Evolutionary conservation across 23 red algal genomes (phyloP), one percentile per base, ranked within the genome.

Genomic region (Gracilaria gracilis): DNA sequence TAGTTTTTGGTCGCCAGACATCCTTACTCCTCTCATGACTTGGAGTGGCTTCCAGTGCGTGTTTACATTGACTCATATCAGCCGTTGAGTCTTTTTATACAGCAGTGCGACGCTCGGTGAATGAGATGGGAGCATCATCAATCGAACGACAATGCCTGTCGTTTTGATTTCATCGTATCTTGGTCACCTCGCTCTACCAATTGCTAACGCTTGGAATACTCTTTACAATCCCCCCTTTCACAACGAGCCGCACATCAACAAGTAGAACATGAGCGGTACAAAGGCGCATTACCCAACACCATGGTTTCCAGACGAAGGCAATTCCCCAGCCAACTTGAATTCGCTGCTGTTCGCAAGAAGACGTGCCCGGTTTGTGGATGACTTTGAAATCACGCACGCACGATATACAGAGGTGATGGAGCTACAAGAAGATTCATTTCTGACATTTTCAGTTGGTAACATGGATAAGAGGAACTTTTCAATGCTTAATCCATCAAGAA

Each of bases 391-490:
- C 35, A 73, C 67, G 8, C 67, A 73, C 35, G 67, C 67, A 20
- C 67, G 67, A 24, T 73, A 73, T 44, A 73, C 67, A 24, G 67
- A 73, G 28, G 67, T 44, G 28, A 73, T 73, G 67, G 67, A 73
- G 28, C 38, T 73, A 44, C 67, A 73, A 24, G 67, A 73, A 44
- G 67, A 73, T 20, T 73, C 67, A n/a, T 73, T 73, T 73, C 67
- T 73, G 21, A 73, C 67, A 0, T 73, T 73, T 42, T 73, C 67
- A 44, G 67, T 73, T n/a, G 67, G 67, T 8, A 73, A 73, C 34
- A 73, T 73, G 67, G 67, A 73, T 6, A 73, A 73, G 67, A 37
- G 67, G 35, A 73, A 40, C 9, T 73, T 73, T 24, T 73, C 67
- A n/a, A 73, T 73, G 67, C 67, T 73, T 20, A 73, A 44, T 24